These are phyloP conservation scores for Batkoa obscura DNA, from an alignment of 371 early-diverging fungal genomes.

Conservation along the genomic window DNA sequence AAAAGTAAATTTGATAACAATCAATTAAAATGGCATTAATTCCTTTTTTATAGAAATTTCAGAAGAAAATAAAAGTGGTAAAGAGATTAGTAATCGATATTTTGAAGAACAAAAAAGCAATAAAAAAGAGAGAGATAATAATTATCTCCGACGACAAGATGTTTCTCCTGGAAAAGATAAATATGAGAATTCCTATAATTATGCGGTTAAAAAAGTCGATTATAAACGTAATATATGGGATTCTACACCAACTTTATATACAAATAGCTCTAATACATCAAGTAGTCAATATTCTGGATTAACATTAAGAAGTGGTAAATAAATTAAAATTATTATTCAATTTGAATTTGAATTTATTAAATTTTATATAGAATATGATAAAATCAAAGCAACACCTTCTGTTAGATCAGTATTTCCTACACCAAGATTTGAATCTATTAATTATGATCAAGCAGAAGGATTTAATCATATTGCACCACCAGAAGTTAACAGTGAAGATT, in stretches of 20 bases:
- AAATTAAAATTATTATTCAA: not conserved
- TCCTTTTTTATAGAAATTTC: not conserved
- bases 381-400: slow-evolving; percentile 17
- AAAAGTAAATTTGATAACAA: slow-evolving; percentile 9
- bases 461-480: slow-evolving; percentile 20
- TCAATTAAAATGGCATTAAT: too few relatives aligned
- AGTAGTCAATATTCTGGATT: slow-evolving; percentile 19
- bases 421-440: slow-evolving; percentile 31
- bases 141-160: not conserved
- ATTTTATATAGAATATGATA: slow-evolving; percentile 18
- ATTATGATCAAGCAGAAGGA: slow-evolving; percentile 26
- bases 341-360: not conserved
- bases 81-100: not conserved
- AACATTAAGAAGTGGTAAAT: slow-evolving; percentile 26
- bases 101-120: not conserved
- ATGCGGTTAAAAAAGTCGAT: slow-evolving; percentile 13
- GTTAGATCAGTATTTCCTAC: slow-evolving; percentile 33
- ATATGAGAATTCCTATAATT: not conserved
- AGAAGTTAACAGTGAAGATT: slow-evolving; percentile 24
- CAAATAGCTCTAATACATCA: slow-evolving; percentile 24
- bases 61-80: not conserved
- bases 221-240: slow-evolving; percentile 50
- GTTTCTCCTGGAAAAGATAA: not conserved
- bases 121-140: not conserved
- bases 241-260: slow-evolving; percentile 25